Percentiles rank a stretch among this genome's conserved stretches.
Evolutionary conservation across 495 filamentous ascomycete species (phyloP).

Genomic region (Symbiotaphrina buchneri): DNA sequence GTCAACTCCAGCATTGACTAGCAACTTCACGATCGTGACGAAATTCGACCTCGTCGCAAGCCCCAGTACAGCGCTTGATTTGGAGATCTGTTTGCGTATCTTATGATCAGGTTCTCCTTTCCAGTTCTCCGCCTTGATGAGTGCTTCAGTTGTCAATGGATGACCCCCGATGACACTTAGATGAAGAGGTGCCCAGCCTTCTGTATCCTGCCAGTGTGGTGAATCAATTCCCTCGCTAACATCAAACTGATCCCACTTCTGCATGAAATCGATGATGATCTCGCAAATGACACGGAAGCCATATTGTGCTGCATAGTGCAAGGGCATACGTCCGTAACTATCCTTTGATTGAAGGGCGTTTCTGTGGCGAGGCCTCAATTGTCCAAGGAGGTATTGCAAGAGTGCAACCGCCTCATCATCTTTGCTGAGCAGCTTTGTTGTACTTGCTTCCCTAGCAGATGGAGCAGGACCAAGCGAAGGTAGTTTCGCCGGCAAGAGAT

Average conservation of each 20-base stretch:
- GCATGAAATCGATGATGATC: slow-evolving; percentile 71
- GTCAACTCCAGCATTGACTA: slow-evolving; percentile 80
- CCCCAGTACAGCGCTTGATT: slow-evolving; percentile 76
- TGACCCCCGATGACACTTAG: slow-evolving; percentile 84
- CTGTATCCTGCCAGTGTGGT: slow-evolving; percentile 68
- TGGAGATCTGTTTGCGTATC: slow-evolving; percentile 42
- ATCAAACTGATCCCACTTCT: slow-evolving; percentile 72
- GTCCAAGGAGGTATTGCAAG: slow-evolving; percentile 49
- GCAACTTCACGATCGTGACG: slow-evolving; percentile 53
- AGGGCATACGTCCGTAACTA: slow-evolving; percentile 59
- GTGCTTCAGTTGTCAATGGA: slow-evolving; percentile 54
- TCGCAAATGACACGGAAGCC: slow-evolving; percentile 75
- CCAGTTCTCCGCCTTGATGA: slow-evolving; percentile 65
- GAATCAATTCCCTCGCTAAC: slow-evolving; percentile 69
- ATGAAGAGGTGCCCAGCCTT: slow-evolving; percentile 81
- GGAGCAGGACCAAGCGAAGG: slow-evolving; percentile 37
- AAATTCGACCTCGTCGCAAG: slow-evolving; percentile 75
- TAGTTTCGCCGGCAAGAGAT: slow-evolving; percentile 53
- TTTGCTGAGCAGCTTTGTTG: slow-evolving; percentile 33
- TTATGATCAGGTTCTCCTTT: slow-evolving; percentile 30
- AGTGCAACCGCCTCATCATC: slow-evolving; percentile 56
- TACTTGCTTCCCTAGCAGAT: slow-evolving; percentile 23
- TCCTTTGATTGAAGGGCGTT: slow-evolving; percentile 46
- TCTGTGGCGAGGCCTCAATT: slow-evolving; percentile 44
- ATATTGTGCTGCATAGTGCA: slow-evolving; percentile 93